A percentile compares a stretch with the other conserved stretches of the same genome.
Evolutionary conservation across 805 yeast genomes (phyloP).

Genomic region (Teunomyces aglyptinius): DNA sequence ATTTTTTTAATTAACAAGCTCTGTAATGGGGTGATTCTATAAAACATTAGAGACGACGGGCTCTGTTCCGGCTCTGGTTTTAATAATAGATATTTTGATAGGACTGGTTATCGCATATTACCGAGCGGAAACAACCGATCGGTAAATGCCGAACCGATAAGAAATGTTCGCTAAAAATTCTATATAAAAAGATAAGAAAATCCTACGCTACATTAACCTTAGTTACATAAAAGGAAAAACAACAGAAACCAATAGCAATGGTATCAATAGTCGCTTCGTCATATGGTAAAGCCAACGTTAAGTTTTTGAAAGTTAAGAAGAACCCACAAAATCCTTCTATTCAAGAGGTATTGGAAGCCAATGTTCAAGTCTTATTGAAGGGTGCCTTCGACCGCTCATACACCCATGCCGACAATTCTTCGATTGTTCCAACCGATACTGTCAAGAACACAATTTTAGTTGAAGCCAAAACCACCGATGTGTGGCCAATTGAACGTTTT

Average conservation of each 20-base stretch:
- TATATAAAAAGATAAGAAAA: neutral
- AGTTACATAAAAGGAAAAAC: too few species aligned
- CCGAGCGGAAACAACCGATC: neutral
- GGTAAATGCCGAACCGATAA: conserved; percentile 1
- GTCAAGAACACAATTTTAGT: conserved; percentile 85
- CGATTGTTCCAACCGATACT: conserved; percentile 93
- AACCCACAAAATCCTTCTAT: conserved; percentile 67
- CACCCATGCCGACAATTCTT: conserved; percentile 83
- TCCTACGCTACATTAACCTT: neutral
- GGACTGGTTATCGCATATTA: neutral
- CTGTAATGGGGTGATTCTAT: conserved; percentile 2
- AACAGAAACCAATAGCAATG: neutral
- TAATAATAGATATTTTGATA: neutral
- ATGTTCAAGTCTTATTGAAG: conserved; percentile 68
- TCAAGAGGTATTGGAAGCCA: conserved; percentile 85
- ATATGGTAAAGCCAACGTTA: conserved; percentile 92
- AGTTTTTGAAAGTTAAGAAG: conserved; percentile 83
- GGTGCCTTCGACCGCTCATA: conserved; percentile 81
- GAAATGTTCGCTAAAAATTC: neutral
- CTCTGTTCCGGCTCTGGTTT: neutral
- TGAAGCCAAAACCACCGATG: conserved; percentile 78
- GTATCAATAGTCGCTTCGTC: conserved; percentile 40
- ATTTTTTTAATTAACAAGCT: neutral
- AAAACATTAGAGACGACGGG: neutral
- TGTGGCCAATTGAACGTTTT: conserved; percentile 88